These are phyloP conservation scores for Elsinoe ampelina DNA, from an alignment of 2,329 filamentous ascomycete genomes.

Conservation along the genomic window DNA sequence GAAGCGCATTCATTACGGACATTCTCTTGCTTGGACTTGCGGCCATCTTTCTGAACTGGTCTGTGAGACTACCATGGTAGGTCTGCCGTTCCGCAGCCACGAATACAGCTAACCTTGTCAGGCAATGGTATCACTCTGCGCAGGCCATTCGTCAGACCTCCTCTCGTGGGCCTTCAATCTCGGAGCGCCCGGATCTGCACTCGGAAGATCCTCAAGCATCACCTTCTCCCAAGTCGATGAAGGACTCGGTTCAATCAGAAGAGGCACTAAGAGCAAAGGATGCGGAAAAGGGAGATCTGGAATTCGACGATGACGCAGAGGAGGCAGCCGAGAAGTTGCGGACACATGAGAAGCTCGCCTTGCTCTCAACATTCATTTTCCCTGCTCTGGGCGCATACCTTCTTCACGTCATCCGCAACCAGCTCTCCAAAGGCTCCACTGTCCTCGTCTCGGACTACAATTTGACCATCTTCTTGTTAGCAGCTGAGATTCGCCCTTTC, in stretches of 20 bases:
- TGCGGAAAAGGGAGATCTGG: constrained; percentile 6
- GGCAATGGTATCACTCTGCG: constrained; percentile 46
- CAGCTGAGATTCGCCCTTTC: constrained; percentile 74
- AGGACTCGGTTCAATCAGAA: background rate
- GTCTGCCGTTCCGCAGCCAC: constrained; percentile 19
- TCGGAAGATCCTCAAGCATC: constrained; percentile 18
- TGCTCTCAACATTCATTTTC: constrained; percentile 68
- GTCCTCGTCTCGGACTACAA: constrained; percentile 89
- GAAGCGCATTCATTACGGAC: constrained; percentile 74
- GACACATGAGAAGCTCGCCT: constrained; percentile 62
- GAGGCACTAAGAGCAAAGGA: constrained; percentile 12
- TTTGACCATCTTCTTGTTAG: constrained; percentile 78
- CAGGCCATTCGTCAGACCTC: constrained; percentile 26
- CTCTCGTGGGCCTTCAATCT: background rate
- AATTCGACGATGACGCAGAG: constrained; percentile 18
- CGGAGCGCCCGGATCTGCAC: constrained; percentile 13
- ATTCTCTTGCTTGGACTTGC: constrained; percentile 70
- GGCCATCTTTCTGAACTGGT: constrained; percentile 85
- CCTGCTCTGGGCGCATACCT: constrained; percentile 74
- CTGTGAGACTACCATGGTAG: constrained; percentile 80
- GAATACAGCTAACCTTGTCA: constrained; percentile 18
- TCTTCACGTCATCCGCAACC: constrained; percentile 68
- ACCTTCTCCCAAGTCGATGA: constrained; percentile 17
- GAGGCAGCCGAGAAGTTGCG: constrained; percentile 56
- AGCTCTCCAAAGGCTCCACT: constrained; percentile 74